Conservation (phyloP, 2,329 filamentous ascomycete genomes). For the Drechslera avenae region DNA sequence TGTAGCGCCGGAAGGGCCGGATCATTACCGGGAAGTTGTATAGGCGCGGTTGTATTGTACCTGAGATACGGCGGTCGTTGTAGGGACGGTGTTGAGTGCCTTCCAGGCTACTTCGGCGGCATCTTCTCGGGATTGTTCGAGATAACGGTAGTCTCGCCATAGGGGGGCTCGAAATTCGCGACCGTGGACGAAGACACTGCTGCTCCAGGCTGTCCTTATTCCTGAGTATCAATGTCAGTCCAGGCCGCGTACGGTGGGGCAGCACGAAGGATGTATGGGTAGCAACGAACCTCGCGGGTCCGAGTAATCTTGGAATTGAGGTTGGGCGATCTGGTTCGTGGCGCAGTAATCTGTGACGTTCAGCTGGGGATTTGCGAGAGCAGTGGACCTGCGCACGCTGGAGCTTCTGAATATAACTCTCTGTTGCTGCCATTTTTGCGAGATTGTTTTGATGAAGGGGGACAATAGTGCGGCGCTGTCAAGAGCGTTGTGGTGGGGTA, state of each 20-base stretch:
- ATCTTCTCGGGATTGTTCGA: slow-evolving; percentile 46
- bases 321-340: slow-evolving; percentile 42
- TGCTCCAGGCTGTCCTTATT: slow-evolving; percentile 45
- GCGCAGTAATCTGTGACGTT: slow-evolving; percentile 38
- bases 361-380: slow-evolving; percentile 14
- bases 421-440: slow-evolving; percentile 36
- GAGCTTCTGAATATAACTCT: slow-evolving; percentile 41
- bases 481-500: slow-evolving; percentile 28
- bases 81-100: slow-evolving; percentile 26
- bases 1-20: background rate
- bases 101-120: slow-evolving; percentile 45
- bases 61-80: slow-evolving; percentile 21
- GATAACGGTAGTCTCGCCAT: slow-evolving; percentile 46
- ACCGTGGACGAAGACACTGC: slow-evolving; percentile 43
- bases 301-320: slow-evolving; percentile 46
- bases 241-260: background rate
- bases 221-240: slow-evolving; percentile 29
- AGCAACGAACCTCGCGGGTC: slow-evolving; percentile 43
- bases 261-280: background rate
- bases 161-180: slow-evolving; percentile 42
- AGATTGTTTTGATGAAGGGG: slow-evolving; percentile 17
- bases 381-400: slow-evolving; percentile 32
- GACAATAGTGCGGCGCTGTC: slow-evolving; percentile 18
- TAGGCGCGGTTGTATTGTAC: slow-evolving; percentile 30
- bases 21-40: slow-evolving; percentile 24